Evolutionary conservation across 2,329 filamentous ascomycete species (phyloP), one percentile per base, ranked within the genome.

Genomic region (Thielaviopsis punctulata): DNA sequence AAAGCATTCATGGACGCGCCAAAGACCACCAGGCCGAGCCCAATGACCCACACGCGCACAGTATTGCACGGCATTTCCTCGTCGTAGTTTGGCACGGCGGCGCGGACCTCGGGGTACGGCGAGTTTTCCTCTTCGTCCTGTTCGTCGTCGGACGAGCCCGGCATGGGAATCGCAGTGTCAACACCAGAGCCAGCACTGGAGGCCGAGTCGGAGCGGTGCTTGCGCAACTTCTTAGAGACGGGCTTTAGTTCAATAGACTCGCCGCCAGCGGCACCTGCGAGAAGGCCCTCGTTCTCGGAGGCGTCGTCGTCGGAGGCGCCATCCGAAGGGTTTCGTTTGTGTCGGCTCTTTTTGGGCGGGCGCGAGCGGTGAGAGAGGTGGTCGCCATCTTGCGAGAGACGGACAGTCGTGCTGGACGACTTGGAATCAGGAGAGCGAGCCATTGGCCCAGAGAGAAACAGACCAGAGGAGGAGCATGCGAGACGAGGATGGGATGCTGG

Each of bases 31-130:
- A 81, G 68, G 3, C 65, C 57, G 49, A 82, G 58, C 3, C 79
- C 79, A 55, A 83, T 80, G 1, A 69, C 69, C 79, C 79, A 83
- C 18, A 77, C 79, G 43, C 79, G 71, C 25, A 82, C 66, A 0
- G 80, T 84, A 61, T 80, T 82, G 65, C 77, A 80, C 1, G 79
- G 80, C 23, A 82, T 61, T 46, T 79, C 73, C 58, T 82, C 75
- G 61, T 83, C 79, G 58, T 75, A 77, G 61, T 82, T 82, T 50
- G 69, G 69, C 2, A 82, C 78, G 7, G 79, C 78, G 30, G 79
- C 77, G 46, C 76, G 70, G 48, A 81, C 79, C 63, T 84, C 79
- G 24, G 79, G 73, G 59, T 83, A 84, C 0, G 79, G 80, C 2
- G 79, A 83, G 61, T 80, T 68, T 54, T 79, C 74, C 25, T 67